A percentile compares a stretch with the other conserved stretches of the same genome.
phyloP scores from a whole-genome alignment of 23 red algal species.

The Pyropia yezoensis region DNA sequence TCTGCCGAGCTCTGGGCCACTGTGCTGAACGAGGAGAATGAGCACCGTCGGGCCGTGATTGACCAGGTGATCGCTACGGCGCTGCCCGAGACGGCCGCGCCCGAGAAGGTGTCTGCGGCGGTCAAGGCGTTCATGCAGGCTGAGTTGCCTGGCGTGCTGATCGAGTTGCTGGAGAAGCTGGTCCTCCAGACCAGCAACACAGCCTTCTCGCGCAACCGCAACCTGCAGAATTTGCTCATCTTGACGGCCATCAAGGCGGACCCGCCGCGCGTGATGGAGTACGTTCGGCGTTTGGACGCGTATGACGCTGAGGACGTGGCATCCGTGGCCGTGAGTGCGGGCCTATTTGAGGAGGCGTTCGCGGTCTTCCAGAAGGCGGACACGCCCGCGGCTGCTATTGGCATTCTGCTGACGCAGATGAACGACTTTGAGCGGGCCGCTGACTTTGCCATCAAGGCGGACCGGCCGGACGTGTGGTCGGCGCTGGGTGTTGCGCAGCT shows the following conservation, averaged over 20 bases:
- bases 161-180: conserved; percentile 95
- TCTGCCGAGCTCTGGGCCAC: conserved; percentile 69
- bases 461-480: conserved; percentile 69
- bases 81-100: conserved; percentile 57
- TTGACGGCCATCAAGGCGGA: conserved; percentile 91
- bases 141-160: conserved; percentile 78
- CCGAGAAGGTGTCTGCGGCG: conserved; percentile 72
- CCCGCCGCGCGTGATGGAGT: conserved; percentile 77
- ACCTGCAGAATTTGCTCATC: conserved; percentile 95
- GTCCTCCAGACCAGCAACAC: conserved; percentile 67
- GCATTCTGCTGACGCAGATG: conserved; percentile 65
- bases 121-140: conserved; percentile 97
- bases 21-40: conserved; percentile 75
- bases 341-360: conserved; percentile 89
- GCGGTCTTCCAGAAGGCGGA: conserved; percentile 82
- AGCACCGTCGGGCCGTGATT: conserved; percentile 64
- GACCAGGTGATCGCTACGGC: conserved; percentile 82
- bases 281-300: conserved; percentile 84
- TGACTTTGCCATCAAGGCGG: conserved; percentile 78
- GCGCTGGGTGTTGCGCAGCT: conserved; percentile 68
- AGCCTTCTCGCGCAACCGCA: conserved; percentile 81
- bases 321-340: conserved; percentile 61
- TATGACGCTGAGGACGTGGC: conserved; percentile 88
- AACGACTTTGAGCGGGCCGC: conserved; percentile 75
- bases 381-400: conserved; percentile 53